Conservation (phyloP, 2,329 filamentous ascomycete genomes). For the Nemania sp. region DNA sequence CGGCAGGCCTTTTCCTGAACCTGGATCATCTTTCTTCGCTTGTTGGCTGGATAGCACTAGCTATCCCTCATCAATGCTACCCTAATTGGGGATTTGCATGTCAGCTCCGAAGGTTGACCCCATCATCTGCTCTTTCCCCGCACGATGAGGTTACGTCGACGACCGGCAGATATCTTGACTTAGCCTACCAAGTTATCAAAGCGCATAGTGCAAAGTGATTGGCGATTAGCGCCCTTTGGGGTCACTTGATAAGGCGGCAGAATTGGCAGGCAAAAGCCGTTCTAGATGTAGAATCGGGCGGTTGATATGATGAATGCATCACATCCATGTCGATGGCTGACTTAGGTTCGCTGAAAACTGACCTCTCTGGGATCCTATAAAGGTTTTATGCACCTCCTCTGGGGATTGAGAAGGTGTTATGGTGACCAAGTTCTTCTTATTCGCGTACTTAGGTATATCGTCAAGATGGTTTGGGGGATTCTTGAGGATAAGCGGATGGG, state of each 20-base stretch:
- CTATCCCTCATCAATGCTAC: slow-evolving; percentile 4
- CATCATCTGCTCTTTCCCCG: slow-evolving; percentile 21
- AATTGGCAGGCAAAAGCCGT: neutral
- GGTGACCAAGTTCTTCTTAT: neutral
- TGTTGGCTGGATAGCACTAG: neutral
- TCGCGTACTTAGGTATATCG: neutral
- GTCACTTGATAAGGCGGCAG: slow-evolving; percentile 1
- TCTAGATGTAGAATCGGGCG: neutral
- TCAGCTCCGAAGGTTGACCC: slow-evolving; percentile 4
- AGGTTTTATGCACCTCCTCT: neutral
- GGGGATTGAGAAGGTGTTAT: too few relatives aligned
- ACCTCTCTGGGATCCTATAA: slow-evolving; percentile 7
- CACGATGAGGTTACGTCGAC: slow-evolving; percentile 21
- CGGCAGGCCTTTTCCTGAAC: slow-evolving; percentile 5
- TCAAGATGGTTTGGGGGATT: slow-evolving; percentile 53
- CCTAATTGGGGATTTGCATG: slow-evolving; percentile 8
- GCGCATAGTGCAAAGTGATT: slow-evolving; percentile 11
- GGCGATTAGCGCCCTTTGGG: neutral
- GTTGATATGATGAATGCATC: neutral
- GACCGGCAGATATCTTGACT: slow-evolving; percentile 18
- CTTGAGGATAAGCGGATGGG: slow-evolving; percentile 51
- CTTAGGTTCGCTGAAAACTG: neutral
- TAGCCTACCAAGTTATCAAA: slow-evolving; percentile 6
- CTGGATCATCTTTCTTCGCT: neutral
- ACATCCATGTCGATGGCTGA: slow-evolving; percentile 16